These are phyloP conservation scores for Tetrahymena malaccensis DNA, from an alignment of 73 alveolate species.

Conservation along the genomic window DNA sequence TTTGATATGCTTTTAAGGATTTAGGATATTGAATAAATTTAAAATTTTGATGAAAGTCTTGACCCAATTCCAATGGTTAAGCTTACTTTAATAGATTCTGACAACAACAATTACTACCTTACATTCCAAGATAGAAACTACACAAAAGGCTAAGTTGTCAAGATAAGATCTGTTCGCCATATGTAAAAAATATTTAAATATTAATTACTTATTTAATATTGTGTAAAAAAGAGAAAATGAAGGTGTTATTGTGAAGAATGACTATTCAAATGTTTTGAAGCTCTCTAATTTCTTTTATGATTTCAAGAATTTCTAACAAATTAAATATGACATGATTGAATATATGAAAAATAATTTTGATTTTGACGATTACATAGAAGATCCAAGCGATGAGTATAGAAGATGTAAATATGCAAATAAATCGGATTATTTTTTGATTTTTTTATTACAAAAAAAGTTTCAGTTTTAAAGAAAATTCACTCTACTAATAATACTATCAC, in stretches of 20 bases:
- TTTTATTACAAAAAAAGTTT: background rate
- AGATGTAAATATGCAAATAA: background rate
- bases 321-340: background rate
- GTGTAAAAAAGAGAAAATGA: background rate
- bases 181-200: background rate
- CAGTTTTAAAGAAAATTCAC: background rate
- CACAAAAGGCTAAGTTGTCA: background rate
- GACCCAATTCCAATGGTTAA: background rate
- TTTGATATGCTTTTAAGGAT: background rate
- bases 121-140: background rate
- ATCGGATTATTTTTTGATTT: too few relatives aligned
- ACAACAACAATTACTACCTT: background rate
- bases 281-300: background rate
- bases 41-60: background rate
- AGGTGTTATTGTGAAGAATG: background rate
- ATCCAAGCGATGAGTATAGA: background rate
- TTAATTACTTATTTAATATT: background rate
- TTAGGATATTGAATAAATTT: background rate
- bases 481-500: background rate
- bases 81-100: background rate
- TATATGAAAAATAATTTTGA: background rate
- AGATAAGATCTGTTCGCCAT: background rate
- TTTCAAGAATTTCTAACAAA: background rate
- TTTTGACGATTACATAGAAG: background rate
- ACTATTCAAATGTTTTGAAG: background rate